Evolutionary conservation across 768 basidiomycete genomes (phyloP).

Genomic region (Cubamyces sp.): DNA sequence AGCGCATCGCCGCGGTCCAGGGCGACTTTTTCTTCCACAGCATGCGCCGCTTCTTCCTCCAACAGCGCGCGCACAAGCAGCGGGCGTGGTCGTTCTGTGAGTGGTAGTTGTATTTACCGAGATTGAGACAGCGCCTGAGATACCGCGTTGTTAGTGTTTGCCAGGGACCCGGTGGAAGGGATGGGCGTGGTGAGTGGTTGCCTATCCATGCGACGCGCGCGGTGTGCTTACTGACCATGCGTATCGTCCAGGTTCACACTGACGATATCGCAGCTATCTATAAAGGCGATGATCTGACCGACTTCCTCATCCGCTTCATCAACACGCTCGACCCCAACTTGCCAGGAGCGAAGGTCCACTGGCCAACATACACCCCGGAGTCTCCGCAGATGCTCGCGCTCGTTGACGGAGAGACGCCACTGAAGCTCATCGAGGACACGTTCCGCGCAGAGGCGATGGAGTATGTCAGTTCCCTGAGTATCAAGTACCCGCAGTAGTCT

Average conservation of each 20-base stretch:
- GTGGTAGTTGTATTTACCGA: no score
- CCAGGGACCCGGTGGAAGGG: no score
- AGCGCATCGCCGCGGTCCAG: conserved; percentile 41
- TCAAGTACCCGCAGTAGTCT: no score
- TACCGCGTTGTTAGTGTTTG: no score
- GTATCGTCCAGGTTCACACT: no score
- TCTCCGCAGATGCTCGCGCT: conserved; percentile 47
- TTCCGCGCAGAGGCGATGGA: conserved; percentile 45
- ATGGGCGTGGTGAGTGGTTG: no score
- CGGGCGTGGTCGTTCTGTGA: no score
- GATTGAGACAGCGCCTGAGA: no score
- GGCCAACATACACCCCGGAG: conserved; percentile 47
- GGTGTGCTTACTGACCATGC: no score
- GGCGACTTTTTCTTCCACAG: conserved; percentile 43
- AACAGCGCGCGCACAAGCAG: no score
- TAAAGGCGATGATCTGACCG: conserved; percentile 44
- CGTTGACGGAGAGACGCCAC: conserved; percentile 39
- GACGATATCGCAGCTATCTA: no score
- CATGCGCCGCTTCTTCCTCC: conserved; percentile 36
- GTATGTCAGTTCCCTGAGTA: background rate
- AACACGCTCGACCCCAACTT: conserved; percentile 46
- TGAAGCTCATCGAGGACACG: conserved; percentile 47
- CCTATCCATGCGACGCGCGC: no score
- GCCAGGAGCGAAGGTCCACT: conserved; percentile 35
- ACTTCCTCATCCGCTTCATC: conserved; percentile 50